Evolutionary conservation across 2,329 filamentous ascomycete genomes (phyloP).

Genomic region (Apiospora rasikravindrae): DNA sequence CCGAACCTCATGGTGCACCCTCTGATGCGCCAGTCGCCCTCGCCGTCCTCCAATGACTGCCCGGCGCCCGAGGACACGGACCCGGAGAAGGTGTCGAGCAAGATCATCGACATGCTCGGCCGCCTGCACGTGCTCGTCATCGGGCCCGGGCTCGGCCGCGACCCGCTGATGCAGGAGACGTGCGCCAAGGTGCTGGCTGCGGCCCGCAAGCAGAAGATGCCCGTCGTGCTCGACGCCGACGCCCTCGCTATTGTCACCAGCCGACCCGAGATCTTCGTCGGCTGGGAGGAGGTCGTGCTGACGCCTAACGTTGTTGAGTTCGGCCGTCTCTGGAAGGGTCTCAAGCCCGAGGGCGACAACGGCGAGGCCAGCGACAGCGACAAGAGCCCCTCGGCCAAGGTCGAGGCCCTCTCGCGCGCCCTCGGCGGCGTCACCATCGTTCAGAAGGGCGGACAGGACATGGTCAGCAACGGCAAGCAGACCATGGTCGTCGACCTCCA

Average conservation of each 20-base stretch:
- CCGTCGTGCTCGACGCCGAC: slow-evolving; percentile 91
- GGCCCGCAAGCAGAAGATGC: slow-evolving; percentile 73
- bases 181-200: slow-evolving; percentile 79
- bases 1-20: slow-evolving; percentile 99
- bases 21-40: slow-evolving; percentile 78
- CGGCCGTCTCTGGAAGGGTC: slow-evolving; percentile 75
- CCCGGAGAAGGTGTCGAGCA: slow-evolving; percentile 64
- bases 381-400: slow-evolving; percentile 46
- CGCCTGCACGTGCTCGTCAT: slow-evolving; percentile 92
- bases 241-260: slow-evolving; percentile 80
- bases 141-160: slow-evolving; percentile 88
- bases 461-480: slow-evolving; percentile 78
- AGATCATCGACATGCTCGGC: slow-evolving; percentile 79
- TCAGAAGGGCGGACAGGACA: slow-evolving; percentile 84
- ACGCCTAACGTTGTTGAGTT: slow-evolving; percentile 98
- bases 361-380: slow-evolving; percentile 42
- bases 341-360: slow-evolving; percentile 58
- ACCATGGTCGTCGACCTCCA: slow-evolving; percentile 79
- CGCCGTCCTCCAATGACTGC: slow-evolving; percentile 40
- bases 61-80: slow-evolving; percentile 61
- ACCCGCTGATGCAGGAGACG: slow-evolving; percentile 87
- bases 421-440: slow-evolving; percentile 90
- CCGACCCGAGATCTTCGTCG: slow-evolving; percentile 76
- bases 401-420: slow-evolving; percentile 72
- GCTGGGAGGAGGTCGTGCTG: slow-evolving; percentile 83